These are phyloP conservation scores for Diospyros kaki DNA, from an alignment of 148 eudicot genomes.

Conservation along the genomic window DNA sequence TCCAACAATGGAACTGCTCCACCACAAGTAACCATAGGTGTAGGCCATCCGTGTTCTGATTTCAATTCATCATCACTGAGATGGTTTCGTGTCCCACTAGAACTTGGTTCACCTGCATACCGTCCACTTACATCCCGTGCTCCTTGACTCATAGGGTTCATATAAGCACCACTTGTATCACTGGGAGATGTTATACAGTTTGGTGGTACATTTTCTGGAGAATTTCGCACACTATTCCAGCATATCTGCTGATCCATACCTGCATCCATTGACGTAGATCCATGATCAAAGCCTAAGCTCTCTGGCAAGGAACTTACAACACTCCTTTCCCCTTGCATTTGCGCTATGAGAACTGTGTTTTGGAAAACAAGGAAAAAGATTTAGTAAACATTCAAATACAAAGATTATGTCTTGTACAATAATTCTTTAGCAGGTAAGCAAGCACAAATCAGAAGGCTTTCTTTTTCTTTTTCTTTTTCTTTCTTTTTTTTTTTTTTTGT, in stretches of 20 bases:
- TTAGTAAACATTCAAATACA: not conserved
- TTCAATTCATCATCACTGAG: conserved; percentile 22
- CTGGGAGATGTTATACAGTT: conserved; percentile 35
- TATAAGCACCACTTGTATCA: conserved; percentile 28
- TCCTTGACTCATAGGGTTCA: conserved; percentile 22
- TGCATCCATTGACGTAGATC: conserved; percentile 52
- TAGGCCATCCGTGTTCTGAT: conserved; percentile 18
- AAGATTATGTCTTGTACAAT: not conserved
- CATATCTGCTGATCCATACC: conserved; percentile 54
- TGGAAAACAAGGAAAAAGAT: not conserved
- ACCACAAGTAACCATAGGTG: conserved; percentile 11
- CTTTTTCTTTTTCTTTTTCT: no score
- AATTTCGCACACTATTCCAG: conserved; percentile 59
- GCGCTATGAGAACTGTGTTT: conserved; percentile 18
- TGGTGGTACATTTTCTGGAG: conserved; percentile 45
- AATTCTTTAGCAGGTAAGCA: conserved; percentile 21
- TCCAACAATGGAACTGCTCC: conserved; percentile 32
- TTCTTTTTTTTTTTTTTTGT: no score
- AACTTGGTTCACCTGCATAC: conserved; percentile 43
- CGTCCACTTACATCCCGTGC: conserved; percentile 30
- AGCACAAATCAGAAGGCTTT: not conserved
- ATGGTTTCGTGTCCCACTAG: conserved; percentile 17
- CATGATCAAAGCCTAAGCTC: conserved; percentile 60
- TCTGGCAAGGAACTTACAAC: conserved; percentile 74
- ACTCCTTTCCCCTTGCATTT: conserved; percentile 93